These are phyloP conservation scores for Hysterium pulicare DNA, from an alignment of 2,329 filamentous ascomycete genomes.

Conservation along the genomic window DNA sequence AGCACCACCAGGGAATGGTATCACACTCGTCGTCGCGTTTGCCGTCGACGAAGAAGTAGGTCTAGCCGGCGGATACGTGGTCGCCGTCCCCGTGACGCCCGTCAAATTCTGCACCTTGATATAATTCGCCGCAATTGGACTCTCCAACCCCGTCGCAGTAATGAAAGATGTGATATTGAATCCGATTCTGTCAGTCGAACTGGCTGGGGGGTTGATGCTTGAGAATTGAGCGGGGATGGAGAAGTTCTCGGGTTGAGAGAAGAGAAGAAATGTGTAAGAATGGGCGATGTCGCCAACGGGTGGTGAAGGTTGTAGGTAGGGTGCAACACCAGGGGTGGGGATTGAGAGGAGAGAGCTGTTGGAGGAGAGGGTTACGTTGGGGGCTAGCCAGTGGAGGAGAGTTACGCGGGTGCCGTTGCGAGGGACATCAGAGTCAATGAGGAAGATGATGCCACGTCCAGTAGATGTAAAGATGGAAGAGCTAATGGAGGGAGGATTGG, in stretches of 20 bases:
- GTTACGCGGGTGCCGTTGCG: constrained; percentile 27
- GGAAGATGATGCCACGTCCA: constrained; percentile 20
- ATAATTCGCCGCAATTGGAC: constrained; percentile 37
- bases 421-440: constrained; percentile 33
- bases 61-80: constrained; percentile 17
- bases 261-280: constrained; percentile 27
- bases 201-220: constrained; percentile 26
- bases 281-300: constrained; percentile 29
- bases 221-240: constrained; percentile 24
- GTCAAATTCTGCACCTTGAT: constrained; percentile 35
- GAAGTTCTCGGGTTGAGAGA: constrained; percentile 26
- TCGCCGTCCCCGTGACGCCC: constrained; percentile 13
- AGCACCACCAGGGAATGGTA: not conserved
- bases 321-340: constrained; percentile 13
- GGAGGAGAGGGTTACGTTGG: constrained; percentile 19
- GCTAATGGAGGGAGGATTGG: constrained; percentile 20
- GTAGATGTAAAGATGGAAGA: constrained; percentile 14
- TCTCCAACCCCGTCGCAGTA: constrained; percentile 24
- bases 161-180: constrained; percentile 38
- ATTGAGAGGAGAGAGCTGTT: constrained; percentile 10
- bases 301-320: constrained; percentile 25
- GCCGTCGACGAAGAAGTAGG: constrained; percentile 6
- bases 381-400: constrained; percentile 31
- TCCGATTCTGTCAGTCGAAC: constrained; percentile 22
- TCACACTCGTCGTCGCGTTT: constrained; percentile 5